phyloP scores from a whole-genome alignment of 148 eudicot genomes.

The Rhododendron molle region DNA sequence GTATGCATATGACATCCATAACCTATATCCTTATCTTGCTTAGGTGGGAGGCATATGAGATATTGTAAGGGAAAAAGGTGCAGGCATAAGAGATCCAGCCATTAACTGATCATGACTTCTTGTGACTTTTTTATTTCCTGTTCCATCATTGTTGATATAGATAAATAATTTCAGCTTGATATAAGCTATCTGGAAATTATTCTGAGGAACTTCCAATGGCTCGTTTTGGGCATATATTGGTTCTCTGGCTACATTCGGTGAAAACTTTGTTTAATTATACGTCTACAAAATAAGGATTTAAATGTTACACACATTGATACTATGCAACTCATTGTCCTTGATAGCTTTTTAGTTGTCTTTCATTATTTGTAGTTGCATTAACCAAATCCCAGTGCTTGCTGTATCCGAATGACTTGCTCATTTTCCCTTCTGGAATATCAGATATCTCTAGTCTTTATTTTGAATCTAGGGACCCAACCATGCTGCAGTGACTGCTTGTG shows the following conservation, averaged over 20 bases:
- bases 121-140: background rate
- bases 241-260: background rate
- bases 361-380: background rate
- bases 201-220: background rate
- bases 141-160: background rate
- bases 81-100: background rate
- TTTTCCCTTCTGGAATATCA: background rate
- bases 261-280: background rate
- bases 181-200: background rate
- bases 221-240: background rate
- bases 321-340: background rate
- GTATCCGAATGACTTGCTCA: background rate
- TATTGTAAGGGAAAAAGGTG: background rate
- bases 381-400: background rate
- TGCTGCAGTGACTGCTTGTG: slow-evolving; percentile 99
- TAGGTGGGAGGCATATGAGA: background rate
- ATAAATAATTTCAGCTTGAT: background rate
- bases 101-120: background rate
- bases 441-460: slow-evolving; percentile 38
- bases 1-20: slow-evolving; percentile 30
- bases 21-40: background rate
- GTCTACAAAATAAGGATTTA: background rate
- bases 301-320: background rate
- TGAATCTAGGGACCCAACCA: slow-evolving; percentile 98
- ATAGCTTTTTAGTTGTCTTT: background rate